These are phyloP conservation scores for Ganoderma leucocontextum DNA, from an alignment of 1,284 basidiomycete species.

Conservation along the genomic window DNA sequence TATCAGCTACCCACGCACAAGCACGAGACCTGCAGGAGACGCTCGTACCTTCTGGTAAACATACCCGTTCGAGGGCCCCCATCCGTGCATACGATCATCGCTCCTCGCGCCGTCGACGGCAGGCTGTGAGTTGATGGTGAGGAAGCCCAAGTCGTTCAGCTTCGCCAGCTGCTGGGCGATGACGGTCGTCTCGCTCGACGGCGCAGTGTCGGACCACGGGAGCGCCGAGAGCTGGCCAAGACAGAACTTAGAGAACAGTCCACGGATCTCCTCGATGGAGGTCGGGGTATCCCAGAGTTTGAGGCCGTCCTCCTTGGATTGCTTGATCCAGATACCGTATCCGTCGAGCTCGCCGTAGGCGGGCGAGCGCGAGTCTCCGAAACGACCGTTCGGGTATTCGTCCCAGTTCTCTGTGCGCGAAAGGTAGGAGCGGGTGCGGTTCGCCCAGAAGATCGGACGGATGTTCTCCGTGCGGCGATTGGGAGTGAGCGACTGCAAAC, in stretches of 20 bases:
- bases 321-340: slow-evolving; percentile 88
- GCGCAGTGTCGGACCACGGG: slow-evolving; percentile 95
- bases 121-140: slow-evolving; percentile 98
- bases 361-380: slow-evolving; percentile 95
- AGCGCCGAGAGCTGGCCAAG: slow-evolving; percentile 74
- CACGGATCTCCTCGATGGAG: slow-evolving; percentile 69
- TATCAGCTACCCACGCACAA: slow-evolving; percentile 9
- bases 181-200: slow-evolving; percentile 85
- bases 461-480: slow-evolving; percentile 89
- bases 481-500: slow-evolving; percentile 82
- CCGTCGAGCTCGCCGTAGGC: slow-evolving; percentile 98
- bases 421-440: slow-evolving; percentile 90
- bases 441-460: slow-evolving; percentile 96
- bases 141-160: slow-evolving; percentile 91
- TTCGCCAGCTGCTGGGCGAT: slow-evolving; percentile 84
- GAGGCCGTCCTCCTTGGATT: slow-evolving; percentile 84
- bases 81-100: slow-evolving; percentile 89
- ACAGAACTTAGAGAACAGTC: slow-evolving; percentile 88
- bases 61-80: slow-evolving; percentile 95
- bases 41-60: slow-evolving; percentile 92
- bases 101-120: slow-evolving; percentile 93
- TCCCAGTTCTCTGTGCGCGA: slow-evolving; percentile 98
- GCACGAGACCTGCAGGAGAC: neutral
- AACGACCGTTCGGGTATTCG: slow-evolving; percentile 98
- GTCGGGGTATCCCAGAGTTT: slow-evolving; percentile 90